Evolutionary conservation across 78 protist species (phyloP), one percentile per base, ranked within the genome.

Genomic region (Monocercomonoides exilis): DNA sequence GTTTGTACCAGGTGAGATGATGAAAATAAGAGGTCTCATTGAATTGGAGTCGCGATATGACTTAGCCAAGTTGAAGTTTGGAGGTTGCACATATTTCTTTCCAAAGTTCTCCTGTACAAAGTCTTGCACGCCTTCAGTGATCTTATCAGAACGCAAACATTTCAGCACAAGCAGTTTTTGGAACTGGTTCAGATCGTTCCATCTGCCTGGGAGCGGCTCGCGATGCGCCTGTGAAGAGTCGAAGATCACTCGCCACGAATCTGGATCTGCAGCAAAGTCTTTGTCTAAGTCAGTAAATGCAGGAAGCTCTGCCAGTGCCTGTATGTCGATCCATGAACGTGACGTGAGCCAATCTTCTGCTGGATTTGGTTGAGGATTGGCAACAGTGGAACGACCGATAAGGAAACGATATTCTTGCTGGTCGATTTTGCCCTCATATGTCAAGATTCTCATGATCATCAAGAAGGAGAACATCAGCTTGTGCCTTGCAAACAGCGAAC

Each of bases 1-100:
- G 90, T 96, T 95, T 1, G 96, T 91, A n/a, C 98, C 96, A 11
- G 95, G 45, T n/a, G 94, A 87, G 33, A 96, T 91, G 0, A 96
- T 91, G 85, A 96, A 96, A 87, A 96, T 88, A 42, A 96, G 91
- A 1, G 96, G 96, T 38, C 92, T 46, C 21, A 1, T n/a, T 29
- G 90, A 54, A 21, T 46, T 5, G 43, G 94, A 89, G 87, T 91
- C 95, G 44, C 32, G 0, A 86, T 41, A 96, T 11, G 91, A 89
- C 44, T 45, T 77, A 36, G 88, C 89, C 34, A 94, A 89, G 85
- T 96, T 93, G 81, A 94, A 93, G 33, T 93, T 77, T 43, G 96
- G 98, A n/a, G 98, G 96, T 82, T 93, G 92, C 86, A 94, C 89
- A 77, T 86, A 94, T 34, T n/a, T 41, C 43, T 82, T 33, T 46